These are phyloP conservation scores for Pythium diclinum DNA, from an alignment of 352 stramenopile species.

Conservation along the genomic window DNA sequence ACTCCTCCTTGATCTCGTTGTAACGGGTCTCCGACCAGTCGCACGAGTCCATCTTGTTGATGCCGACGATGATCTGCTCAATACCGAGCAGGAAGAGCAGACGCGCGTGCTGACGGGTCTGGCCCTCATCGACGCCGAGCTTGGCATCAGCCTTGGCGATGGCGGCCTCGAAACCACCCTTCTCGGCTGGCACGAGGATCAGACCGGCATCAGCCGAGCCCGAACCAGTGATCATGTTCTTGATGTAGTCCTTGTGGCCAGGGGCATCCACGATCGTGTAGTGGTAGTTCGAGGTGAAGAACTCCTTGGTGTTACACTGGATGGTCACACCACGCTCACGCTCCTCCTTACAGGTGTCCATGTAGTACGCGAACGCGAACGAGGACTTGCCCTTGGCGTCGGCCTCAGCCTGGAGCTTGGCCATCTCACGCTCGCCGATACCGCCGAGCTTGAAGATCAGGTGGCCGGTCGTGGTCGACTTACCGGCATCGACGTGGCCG, in stretches of 20 bases:
- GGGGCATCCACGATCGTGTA: slow-evolving; percentile 98
- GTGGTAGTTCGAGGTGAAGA: slow-evolving; percentile 95
- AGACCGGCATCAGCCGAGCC: slow-evolving; percentile 98
- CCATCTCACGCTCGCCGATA: slow-evolving; percentile 98
- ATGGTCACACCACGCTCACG: slow-evolving; percentile 98
- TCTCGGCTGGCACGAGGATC: slow-evolving; percentile 82
- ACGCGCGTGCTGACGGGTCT: slow-evolving; percentile 95
- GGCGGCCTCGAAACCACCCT: slow-evolving; percentile 93
- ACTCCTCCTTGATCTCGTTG: slow-evolving; percentile 83
- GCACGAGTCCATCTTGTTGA: slow-evolving; percentile 87
- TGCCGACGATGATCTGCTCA: slow-evolving; percentile 75
- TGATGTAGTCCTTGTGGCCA: slow-evolving; percentile 98
- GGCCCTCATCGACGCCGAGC: slow-evolving; percentile 73
- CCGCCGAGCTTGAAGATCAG: slow-evolving; percentile 99
- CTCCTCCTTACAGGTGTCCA: slow-evolving; percentile 98
- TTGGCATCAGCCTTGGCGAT: slow-evolving; percentile 81
- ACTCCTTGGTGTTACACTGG: slow-evolving; percentile 93
- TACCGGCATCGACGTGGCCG: slow-evolving; percentile 96
- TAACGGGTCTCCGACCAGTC: slow-evolving; percentile 64
- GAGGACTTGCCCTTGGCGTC: slow-evolving; percentile 94
- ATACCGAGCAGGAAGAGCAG: slow-evolving; percentile 53
- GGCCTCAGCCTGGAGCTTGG: slow-evolving; percentile 98
- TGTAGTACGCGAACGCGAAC: slow-evolving; percentile 99
- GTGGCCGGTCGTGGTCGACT: slow-evolving; percentile 98
- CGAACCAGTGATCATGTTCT: slow-evolving; percentile 99